Base-by-base conservation (phyloP, 257 asterid genomes). In the Capsicum pubescens region DNA sequence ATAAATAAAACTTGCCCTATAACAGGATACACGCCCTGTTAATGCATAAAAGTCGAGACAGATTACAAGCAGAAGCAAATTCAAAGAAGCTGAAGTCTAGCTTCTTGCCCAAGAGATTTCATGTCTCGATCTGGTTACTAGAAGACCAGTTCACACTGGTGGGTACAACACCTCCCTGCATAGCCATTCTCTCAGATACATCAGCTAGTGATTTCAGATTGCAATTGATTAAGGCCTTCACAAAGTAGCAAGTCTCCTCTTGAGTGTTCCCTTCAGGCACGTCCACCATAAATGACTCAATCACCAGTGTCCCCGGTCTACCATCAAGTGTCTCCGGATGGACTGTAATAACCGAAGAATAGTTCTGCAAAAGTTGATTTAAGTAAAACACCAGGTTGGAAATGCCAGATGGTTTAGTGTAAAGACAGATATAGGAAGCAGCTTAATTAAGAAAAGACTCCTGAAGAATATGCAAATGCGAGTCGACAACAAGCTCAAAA, bases 191-290 rank as follows among this genome's bases (percentile, higher is more conserved):
- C 84, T 91, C 98, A 0, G 98, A 95, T 67, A 93, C 87, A 83
- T 91, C 97, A 12, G 98, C 96, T 84, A 93, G 80, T 56, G 95
- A 89, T 84, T 93, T 95, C 86, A 95, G 98, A 89, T 95, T 95
- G 89, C 98, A 93, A 84, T 89, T 93, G 83, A 95, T 93, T 3
- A 93, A 86, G 77, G 97, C 96, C 36, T 86, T 93, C 82, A 95
- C 98, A 74, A 95, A 95, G 93, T 89, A 93, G 92, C 94, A 90
- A 0, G 98, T 93, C 81, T 95, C 98, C 7, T 95, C 98, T 82
- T 84, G 88, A 14, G 98, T 95, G 60, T 95, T 95, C 54, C 97
- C 97, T 84, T 91, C 92, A 0, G 98, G 98, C 81, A 92, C 96
- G 82, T 95, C 98, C 71, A 95, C 98, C 87, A 92, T 88, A 58